Evolutionary conservation across 106 monocot species (phyloP).

Genomic region (Narthecium ossifragum): DNA sequence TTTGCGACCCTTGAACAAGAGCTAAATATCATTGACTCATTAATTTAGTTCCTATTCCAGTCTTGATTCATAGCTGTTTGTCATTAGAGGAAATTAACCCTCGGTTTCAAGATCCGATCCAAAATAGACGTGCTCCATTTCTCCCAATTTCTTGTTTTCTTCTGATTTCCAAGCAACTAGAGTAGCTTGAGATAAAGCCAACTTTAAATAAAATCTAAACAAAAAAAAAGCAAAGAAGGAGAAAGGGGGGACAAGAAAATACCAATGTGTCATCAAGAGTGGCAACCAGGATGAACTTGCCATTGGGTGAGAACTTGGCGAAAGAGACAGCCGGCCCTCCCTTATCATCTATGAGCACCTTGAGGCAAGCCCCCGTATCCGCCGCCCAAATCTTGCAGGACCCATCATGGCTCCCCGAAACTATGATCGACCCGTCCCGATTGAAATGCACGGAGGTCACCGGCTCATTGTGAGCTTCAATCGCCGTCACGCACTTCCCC

Average conservation of each 20-base stretch:
- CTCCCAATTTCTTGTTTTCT: no score
- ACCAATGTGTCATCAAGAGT: constrained; percentile 80
- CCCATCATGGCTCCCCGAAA: constrained; percentile 87
- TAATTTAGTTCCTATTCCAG: no score
- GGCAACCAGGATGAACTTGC: constrained; percentile 84
- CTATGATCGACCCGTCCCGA: constrained; percentile 73
- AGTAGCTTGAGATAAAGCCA: no score
- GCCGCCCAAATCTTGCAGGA: constrained; percentile 88
- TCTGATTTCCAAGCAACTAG: no score
- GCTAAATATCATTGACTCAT: no score
- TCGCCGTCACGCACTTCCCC: constrained; percentile 46
- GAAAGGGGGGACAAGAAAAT: background rate
- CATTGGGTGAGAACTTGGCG: constrained; percentile 93
- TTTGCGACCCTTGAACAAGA: no score
- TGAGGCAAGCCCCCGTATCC: constrained; percentile 60
- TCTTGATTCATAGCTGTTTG: no score
- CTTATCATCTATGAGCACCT: constrained; percentile 73
- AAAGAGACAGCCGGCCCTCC: constrained; percentile 72
- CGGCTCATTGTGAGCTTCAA: constrained; percentile 61
- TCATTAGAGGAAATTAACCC: no score
- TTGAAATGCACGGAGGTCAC: constrained; percentile 81
- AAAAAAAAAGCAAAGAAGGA: background rate
- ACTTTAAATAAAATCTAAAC: background rate
- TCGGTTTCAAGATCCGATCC: no score
- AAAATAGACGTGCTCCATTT: no score